phyloP scores from a whole-genome alignment of 495 filamentous ascomycete genomes.

The Penicillium argentinense region DNA sequence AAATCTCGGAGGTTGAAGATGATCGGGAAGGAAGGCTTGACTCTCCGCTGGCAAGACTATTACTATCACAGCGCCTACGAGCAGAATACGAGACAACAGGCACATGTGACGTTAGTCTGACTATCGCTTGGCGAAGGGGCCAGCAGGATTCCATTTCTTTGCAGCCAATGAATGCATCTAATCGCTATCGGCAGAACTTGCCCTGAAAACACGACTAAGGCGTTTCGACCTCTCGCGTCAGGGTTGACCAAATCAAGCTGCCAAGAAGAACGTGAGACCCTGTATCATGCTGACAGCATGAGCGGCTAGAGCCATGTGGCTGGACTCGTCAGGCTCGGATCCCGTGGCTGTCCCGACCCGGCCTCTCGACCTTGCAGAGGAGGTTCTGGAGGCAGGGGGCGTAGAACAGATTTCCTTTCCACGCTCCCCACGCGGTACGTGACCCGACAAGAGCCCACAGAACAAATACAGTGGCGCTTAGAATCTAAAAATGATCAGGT shows the following conservation, averaged over 20 bases:
- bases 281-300: background rate
- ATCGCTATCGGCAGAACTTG: conserved; percentile 13
- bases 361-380: conserved; percentile 17
- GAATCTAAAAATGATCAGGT: conserved; percentile 35
- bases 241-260: too few species aligned
- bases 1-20: too few species aligned
- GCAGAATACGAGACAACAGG: conserved; percentile 11
- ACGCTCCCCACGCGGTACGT: conserved; percentile 37
- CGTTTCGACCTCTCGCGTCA: background rate
- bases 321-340: background rate
- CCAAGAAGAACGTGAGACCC: background rate
- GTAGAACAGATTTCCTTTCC: conserved; percentile 42
- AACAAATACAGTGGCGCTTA: conserved; percentile 37
- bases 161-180: conserved; percentile 7
- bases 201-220: conserved; percentile 4
- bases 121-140: background rate
- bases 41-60: too few species aligned
- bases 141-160: background rate
- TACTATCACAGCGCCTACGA: background rate
- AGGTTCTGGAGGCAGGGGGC: conserved; percentile 51
- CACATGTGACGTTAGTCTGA: conserved; percentile 14
- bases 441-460: conserved; percentile 45
- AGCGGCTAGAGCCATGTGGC: background rate
- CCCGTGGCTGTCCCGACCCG: background rate
- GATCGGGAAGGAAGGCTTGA: too few species aligned